Percentiles rank a stretch among this genome's conserved stretches.
Conservation (phyloP, 352 stramenopile genomes). For the Phytophthora multivora region DNA sequence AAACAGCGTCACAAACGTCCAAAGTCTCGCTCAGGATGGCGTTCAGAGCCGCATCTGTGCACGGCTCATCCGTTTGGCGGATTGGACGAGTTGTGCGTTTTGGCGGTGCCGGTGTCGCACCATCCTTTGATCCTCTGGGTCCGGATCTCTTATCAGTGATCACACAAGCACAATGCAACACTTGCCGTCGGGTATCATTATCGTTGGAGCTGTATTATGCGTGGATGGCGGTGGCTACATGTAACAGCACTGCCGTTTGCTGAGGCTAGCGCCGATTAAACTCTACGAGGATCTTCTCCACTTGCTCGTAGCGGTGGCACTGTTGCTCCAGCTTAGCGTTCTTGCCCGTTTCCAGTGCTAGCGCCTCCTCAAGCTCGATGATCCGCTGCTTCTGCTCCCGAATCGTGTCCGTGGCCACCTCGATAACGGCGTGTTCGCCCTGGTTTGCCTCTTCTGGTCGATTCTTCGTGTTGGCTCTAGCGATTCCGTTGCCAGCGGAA, state of each 20-base stretch:
- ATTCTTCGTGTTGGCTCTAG: neutral
- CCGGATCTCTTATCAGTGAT: constrained; percentile 13
- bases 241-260: neutral
- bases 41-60: constrained; percentile 20
- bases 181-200: neutral
- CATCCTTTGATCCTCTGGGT: constrained; percentile 1
- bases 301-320: constrained; percentile 6
- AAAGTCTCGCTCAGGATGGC: neutral
- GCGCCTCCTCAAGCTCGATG: constrained; percentile 11
- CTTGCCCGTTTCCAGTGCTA: constrained; percentile 8
- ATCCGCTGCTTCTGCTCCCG: constrained; percentile 19
- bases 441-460: constrained; percentile 5
- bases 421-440: neutral
- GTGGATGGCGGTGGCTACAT: constrained; percentile 6
- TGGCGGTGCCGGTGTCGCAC: constrained; percentile 19
- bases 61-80: constrained; percentile 23
- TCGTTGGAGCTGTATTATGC: neutral
- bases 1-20: neutral
- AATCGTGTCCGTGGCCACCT: neutral
- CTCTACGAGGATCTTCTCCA: constrained; percentile 10
- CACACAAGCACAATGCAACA: constrained; percentile 4
- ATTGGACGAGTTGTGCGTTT: constrained; percentile 28
- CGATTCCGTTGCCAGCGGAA: neutral
- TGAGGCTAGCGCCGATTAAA: constrained; percentile 1
- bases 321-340: constrained; percentile 15